Evolutionary conservation across 2,329 filamentous ascomycete genomes (phyloP).

Genomic region (Colletotrichum eremochloae): DNA sequence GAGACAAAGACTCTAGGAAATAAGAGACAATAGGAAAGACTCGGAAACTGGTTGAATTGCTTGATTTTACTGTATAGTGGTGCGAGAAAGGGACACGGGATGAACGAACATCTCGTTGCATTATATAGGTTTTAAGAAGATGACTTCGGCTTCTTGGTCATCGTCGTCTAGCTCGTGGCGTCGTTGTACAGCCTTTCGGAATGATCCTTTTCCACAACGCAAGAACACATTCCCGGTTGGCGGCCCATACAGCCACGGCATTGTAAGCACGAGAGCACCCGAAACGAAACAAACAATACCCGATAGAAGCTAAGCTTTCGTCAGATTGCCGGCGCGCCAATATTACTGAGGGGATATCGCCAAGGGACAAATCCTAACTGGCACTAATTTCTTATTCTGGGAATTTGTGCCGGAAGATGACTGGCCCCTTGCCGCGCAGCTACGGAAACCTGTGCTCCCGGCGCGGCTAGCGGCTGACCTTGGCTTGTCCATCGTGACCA

Average conservation of each 20-base stretch:
- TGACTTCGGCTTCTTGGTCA: background rate
- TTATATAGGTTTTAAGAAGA: slow-evolving; percentile 7
- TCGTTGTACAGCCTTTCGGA: slow-evolving; percentile 33
- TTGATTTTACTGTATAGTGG: slow-evolving; percentile 19
- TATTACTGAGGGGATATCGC: background rate
- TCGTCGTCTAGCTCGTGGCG: background rate
- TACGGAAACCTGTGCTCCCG: slow-evolving; percentile 1
- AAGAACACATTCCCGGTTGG: background rate
- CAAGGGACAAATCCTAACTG: background rate
- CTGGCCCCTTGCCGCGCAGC: slow-evolving; percentile 29
- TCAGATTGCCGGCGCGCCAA: background rate
- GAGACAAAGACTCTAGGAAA: slow-evolving; percentile 20
- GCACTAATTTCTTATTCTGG: slow-evolving; percentile 20
- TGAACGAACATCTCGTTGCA: too few relatives aligned
- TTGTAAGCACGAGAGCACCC: background rate
- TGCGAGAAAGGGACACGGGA: background rate
- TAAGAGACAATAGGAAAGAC: slow-evolving; percentile 25
- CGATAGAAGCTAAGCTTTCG: background rate
- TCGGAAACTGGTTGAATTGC: background rate
- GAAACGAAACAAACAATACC: background rate
- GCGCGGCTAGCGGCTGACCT: slow-evolving; percentile 12
- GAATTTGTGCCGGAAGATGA: background rate
- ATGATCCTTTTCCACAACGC: slow-evolving; percentile 27
- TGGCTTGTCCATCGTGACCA: background rate
- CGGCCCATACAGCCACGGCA: background rate